Evolutionary conservation across 129 eudicot species (phyloP), one percentile per base, ranked within the genome.

Genomic region (Arctium lappa): DNA sequence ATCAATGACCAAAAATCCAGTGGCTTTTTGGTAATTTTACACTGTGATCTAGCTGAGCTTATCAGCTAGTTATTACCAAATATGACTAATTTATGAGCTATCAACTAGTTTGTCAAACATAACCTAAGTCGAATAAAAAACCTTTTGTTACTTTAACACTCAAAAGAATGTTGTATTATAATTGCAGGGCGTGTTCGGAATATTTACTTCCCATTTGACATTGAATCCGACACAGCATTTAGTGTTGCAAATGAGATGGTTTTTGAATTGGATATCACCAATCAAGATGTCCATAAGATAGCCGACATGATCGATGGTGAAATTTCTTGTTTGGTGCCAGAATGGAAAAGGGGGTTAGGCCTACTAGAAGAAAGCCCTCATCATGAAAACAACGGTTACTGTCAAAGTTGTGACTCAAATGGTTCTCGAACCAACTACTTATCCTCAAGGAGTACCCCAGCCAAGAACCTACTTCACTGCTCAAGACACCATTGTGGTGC

Each of bases 241-340:
- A 84, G 87, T 77, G 99, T 95, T 15, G 97, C 97, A 12, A 79
- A 93, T 6, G 99, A 95, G 81, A 95, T 95, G 99, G 94, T 95
- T 29, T 86, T 89, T 0, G 99, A 95, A 81, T 77, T 95, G 86
- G 97, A 93, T 69, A 88, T 95, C n/a, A 84, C 91, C 2, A 94
- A 95, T 73, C 97, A 95, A 85, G 97, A 95, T 53, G 99, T 95
- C 80, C 90, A 88, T 69, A 90, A 88, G 72, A 94, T 94, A 88
- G 97, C 97, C 16, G 94, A 92, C 68, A 91, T 92, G 91, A 85
- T 88, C 56, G 91, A 88, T 36, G 88, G 87, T 10, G 87, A 85
- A 44, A 85, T 85, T 38, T 75, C 82, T 79, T 56, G 40, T 11
- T 76, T 88, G 37, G 88, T 85, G 3, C 88, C 88, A 9, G 85